Evolutionary conservation across 2,329 filamentous ascomycete genomes (phyloP).

Genomic region (Blastomyces parvus): DNA sequence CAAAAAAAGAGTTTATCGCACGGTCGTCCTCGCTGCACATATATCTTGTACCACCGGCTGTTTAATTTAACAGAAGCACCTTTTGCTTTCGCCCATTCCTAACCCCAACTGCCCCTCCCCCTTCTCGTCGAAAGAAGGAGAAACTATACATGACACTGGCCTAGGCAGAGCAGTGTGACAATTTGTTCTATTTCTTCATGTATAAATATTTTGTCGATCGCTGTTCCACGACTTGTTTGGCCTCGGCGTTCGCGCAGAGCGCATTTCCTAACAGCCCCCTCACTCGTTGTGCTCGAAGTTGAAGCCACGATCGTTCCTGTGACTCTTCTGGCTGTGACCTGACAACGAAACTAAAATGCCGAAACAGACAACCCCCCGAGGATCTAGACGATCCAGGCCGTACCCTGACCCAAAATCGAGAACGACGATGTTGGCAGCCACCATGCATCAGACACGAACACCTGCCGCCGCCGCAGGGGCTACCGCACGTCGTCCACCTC

Average conservation of each 20-base stretch:
- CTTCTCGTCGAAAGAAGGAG: neutral
- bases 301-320: constrained; percentile 6
- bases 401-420: constrained; percentile 9
- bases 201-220: constrained; percentile 7
- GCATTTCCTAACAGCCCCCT: neutral
- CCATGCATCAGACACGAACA: constrained; percentile 1
- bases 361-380: constrained; percentile 16
- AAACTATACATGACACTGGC: neutral
- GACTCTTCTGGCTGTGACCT: neutral
- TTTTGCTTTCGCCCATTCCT: neutral
- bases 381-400: constrained; percentile 14
- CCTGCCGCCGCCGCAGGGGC: neutral
- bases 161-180: neutral
- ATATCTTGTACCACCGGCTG: constrained; percentile 6
- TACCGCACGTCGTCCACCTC: neutral
- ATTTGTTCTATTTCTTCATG: constrained; percentile 6
- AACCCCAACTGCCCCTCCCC: neutral
- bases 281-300: neutral
- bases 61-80: neutral
- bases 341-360: constrained; percentile 16
- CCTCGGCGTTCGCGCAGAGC: neutral
- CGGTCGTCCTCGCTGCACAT: constrained; percentile 1
- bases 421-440: constrained; percentile 1
- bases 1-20: neutral
- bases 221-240: neutral